phyloP scores from a whole-genome alignment of 768 basidiomycete species.

The Agaricus bisporus region DNA sequence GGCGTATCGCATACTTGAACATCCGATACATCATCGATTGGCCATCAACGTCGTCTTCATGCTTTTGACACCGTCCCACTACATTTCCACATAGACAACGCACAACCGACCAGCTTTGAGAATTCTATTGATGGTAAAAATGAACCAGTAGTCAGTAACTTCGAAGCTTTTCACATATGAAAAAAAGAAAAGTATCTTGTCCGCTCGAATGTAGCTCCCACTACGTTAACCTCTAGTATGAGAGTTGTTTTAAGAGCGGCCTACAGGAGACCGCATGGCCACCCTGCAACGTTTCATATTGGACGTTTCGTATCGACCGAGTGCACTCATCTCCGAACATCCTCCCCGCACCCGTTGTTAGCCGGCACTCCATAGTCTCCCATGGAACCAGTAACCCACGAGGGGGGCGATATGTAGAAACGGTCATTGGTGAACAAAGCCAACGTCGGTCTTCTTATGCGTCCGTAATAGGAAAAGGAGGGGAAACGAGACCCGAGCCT shows the following conservation, averaged over 20 bases:
- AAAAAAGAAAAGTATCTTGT: constrained; percentile 40
- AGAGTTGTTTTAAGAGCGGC: constrained; percentile 84
- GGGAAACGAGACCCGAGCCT: constrained; percentile 9
- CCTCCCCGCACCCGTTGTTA: constrained; percentile 18
- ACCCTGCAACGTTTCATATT: constrained; percentile 41
- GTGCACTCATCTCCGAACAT: constrained; percentile 29
- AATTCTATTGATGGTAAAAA: constrained; percentile 31
- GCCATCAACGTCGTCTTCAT: constrained; percentile 24
- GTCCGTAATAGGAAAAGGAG: constrained; percentile 40
- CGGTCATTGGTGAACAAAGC: constrained; percentile 45
- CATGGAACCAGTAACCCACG: constrained; percentile 11
- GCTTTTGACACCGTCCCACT: constrained; percentile 64
- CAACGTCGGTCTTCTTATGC: constrained; percentile 92
- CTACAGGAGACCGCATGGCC: constrained; percentile 17
- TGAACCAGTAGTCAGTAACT: background rate
- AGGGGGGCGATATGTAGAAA: constrained; percentile 20
- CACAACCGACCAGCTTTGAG: constrained; percentile 58
- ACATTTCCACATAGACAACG: constrained; percentile 83
- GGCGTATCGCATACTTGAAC: constrained; percentile 80
- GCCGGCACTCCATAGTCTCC: constrained; percentile 7
- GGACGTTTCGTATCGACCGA: constrained; percentile 97
- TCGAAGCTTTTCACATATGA: background rate
- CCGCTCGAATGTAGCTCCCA: constrained; percentile 87
- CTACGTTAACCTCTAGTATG: constrained; percentile 58
- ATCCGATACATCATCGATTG: constrained; percentile 53